Conservation (phyloP, 1,284 basidiomycete species). For the Sphagnurus paluster region DNA sequence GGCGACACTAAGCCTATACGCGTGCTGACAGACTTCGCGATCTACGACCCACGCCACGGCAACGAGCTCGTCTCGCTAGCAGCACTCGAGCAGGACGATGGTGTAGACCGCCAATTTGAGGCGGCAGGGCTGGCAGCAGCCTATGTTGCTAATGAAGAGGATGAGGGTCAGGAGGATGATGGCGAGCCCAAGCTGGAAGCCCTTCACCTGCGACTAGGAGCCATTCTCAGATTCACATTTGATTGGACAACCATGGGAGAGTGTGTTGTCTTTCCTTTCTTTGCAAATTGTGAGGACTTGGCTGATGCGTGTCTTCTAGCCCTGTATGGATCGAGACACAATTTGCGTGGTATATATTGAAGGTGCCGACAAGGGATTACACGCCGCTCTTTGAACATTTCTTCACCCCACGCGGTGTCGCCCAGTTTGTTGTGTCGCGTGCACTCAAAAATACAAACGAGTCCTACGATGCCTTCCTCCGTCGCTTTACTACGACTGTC, state of each 20-base stretch:
- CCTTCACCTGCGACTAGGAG: slow-evolving; percentile 32
- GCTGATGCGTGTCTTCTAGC: slow-evolving; percentile 32
- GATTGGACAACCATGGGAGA: slow-evolving; percentile 33
- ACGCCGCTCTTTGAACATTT: slow-evolving; percentile 44
- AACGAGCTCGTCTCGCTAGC: slow-evolving; percentile 38
- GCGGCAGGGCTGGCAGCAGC: slow-evolving; percentile 36
- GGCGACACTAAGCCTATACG: slow-evolving; percentile 37
- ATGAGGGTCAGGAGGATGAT: slow-evolving; percentile 36
- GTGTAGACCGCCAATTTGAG: slow-evolving; percentile 35
- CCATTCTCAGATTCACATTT: slow-evolving; percentile 35
- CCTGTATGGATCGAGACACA: slow-evolving; percentile 61
- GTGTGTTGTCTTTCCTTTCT: slow-evolving; percentile 32
- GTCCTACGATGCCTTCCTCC: slow-evolving; percentile 32
- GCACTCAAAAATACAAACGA: slow-evolving; percentile 29
- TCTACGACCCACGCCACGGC: slow-evolving; percentile 39
- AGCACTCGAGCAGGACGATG: slow-evolving; percentile 36
- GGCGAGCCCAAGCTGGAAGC: slow-evolving; percentile 11
- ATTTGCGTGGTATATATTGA: slow-evolving; percentile 60
- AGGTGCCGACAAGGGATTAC: slow-evolving; percentile 47
- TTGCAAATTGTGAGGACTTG: background rate
- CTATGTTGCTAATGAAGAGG: slow-evolving; percentile 35
- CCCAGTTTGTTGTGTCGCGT: slow-evolving; percentile 47
- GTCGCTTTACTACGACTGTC: slow-evolving; percentile 27
- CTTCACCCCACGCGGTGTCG: slow-evolving; percentile 46
- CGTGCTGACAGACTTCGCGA: slow-evolving; percentile 36